Evolutionary conservation across 345 rosid species (phyloP).

Genomic region (rapeseed (Brassica napus)): Da-Ae NC_063436.1:538001-538500

Average conservation of each 20-base stretch:
- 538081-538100: slow-evolving; percentile 90
- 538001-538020: slow-evolving; percentile 6
- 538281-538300: neutral
- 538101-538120: slow-evolving; percentile 49
- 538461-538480: slow-evolving; percentile 23
- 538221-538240: neutral
- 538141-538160: neutral
- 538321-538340: no score
- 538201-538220: neutral
- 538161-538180: neutral
- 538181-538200: neutral
- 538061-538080: slow-evolving; percentile 41
- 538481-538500: slow-evolving; percentile 11
- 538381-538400: slow-evolving; percentile 28
- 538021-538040: no score
- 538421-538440: neutral
- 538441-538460: slow-evolving; percentile 24
- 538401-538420: slow-evolving; percentile 24
- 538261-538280: neutral
- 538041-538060: neutral
- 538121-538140: neutral
- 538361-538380: slow-evolving; percentile 6
- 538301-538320: no score
- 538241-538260: neutral
- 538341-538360: no score